Base-by-base conservation (phyloP, 768 basidiomycete species). In the Pleurotus djamor region DNA sequence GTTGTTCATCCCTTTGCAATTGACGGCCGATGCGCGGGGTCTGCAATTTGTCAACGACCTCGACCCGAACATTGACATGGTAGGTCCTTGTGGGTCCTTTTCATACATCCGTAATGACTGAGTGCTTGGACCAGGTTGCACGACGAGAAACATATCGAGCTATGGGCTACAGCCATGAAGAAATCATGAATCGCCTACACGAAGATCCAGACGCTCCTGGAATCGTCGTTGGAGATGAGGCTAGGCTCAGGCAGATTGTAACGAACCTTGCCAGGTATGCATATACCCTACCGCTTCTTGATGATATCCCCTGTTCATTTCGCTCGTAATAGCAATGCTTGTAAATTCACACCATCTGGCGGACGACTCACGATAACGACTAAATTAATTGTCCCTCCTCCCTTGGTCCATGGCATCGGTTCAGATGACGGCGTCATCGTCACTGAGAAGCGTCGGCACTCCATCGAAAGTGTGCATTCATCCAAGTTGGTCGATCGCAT, bases 201-300 rank as follows among this genome's bases (percentile, higher is more conserved):
- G 71, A 74, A 34, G 66, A 66, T 17, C 67, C 67, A 10, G 75
- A 73, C 48, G 75, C 79, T 43, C 10, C 54, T 51, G 84, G 83
- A 1, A 72, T 81, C 59, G 87, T 91, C 43, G 80, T 88, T 12
- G 88, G 88, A 21, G 87, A 91, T 63, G 87, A 88, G 65, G 86
- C 84, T 62, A 79, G 88, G 8, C 67, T 88, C 51, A 76, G 87
- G 67, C 87, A 88, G 68, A 81, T 87, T 52, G 79, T 83, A 68
- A 87, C 84, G 41, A 89, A 90, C 65, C 78, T 91, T 41, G 85
- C 86, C 3, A 85, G 84, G 87, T 69, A 58, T 59, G 63, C 56
- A 36, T 21, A 17, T 5, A 32, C 12, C 14, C 16, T 21, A 33
- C 9, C 38, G 14, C 38, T 35, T 59, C 45, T 12, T 34, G 43